Evolutionary conservation across 2,329 filamentous ascomycete species (phyloP).

Genomic region (Orbilia ellipsospora): DNA sequence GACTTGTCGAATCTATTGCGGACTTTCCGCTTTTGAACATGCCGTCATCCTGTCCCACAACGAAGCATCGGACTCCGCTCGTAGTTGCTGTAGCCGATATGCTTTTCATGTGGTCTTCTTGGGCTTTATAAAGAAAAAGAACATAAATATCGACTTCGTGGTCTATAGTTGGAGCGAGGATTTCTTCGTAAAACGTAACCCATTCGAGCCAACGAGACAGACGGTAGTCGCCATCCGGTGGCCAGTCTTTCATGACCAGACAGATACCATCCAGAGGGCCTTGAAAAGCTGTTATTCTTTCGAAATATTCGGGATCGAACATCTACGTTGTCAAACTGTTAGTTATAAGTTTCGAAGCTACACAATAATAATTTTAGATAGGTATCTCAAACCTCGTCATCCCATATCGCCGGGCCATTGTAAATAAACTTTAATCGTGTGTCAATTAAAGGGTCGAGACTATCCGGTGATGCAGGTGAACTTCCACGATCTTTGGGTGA

Average conservation of each 20-base stretch:
- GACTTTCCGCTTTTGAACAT: background rate
- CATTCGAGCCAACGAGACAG: constrained; percentile 19
- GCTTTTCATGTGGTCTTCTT: background rate
- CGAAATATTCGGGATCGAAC: constrained; percentile 13
- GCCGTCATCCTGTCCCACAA: background rate
- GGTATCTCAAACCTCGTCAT: constrained; percentile 9
- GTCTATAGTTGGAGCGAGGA: constrained; percentile 6
- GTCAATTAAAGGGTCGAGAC: background rate
- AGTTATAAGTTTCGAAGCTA: too few species aligned
- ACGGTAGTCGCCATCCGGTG: constrained; percentile 8
- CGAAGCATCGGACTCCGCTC: constrained; percentile 8
- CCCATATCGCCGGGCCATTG: constrained; percentile 10
- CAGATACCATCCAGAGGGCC: constrained; percentile 9
- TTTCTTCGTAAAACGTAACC: constrained; percentile 18
- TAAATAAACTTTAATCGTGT: background rate
- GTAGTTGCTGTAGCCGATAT: constrained; percentile 3
- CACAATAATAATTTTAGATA: background rate
- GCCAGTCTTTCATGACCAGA: constrained; percentile 10
- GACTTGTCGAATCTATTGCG: background rate
- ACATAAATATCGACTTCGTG: constrained; percentile 2
- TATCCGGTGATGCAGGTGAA: background rate
- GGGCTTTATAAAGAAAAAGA: constrained; percentile 12
- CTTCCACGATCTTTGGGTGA: background rate
- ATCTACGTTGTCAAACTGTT: background rate
- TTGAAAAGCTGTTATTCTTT: background rate